Percentiles rank a stretch among this genome's conserved stretches.
Evolutionary conservation across 1,284 basidiomycete species (phyloP).

Genomic region (Lentinula novae-zelandiae): DNA sequence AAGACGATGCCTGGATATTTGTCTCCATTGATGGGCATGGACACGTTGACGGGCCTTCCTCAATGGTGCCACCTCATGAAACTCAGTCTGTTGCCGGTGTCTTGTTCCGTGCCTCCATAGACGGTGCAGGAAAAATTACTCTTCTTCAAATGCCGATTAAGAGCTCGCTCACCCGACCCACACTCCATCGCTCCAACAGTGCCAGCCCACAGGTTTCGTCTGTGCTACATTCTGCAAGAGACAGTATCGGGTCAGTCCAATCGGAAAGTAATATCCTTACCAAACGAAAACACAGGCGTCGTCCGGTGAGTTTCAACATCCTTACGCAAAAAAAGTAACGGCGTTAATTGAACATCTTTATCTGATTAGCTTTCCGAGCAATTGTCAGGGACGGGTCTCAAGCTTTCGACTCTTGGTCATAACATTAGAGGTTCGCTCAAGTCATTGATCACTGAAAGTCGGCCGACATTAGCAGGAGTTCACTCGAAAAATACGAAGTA

Average conservation of each 20-base stretch:
- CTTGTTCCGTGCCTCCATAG: background rate
- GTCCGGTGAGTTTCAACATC: background rate
- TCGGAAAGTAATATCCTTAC: background rate
- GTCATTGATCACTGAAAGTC: background rate
- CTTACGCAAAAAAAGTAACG: background rate
- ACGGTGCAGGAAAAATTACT: background rate
- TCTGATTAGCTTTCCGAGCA: background rate
- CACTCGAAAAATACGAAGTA: background rate
- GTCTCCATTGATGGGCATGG: background rate
- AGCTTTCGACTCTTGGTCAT: background rate
- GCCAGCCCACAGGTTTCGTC: background rate
- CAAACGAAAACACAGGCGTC: background rate
- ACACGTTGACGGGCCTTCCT: background rate
- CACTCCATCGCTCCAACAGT: background rate
- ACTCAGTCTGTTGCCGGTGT: background rate
- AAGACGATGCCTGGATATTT: background rate
- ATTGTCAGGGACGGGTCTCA: background rate
- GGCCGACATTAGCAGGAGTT: background rate
- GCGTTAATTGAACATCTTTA: background rate
- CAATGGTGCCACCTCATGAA: background rate
- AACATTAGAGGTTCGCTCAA: background rate
- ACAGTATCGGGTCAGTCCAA: background rate
- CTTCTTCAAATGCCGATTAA: background rate
- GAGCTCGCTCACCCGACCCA: background rate
- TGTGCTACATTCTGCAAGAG: background rate